These are phyloP conservation scores for Gentiana macrophylla DNA, from an alignment of 257 asterid species.

Conservation along the genomic window DNA sequence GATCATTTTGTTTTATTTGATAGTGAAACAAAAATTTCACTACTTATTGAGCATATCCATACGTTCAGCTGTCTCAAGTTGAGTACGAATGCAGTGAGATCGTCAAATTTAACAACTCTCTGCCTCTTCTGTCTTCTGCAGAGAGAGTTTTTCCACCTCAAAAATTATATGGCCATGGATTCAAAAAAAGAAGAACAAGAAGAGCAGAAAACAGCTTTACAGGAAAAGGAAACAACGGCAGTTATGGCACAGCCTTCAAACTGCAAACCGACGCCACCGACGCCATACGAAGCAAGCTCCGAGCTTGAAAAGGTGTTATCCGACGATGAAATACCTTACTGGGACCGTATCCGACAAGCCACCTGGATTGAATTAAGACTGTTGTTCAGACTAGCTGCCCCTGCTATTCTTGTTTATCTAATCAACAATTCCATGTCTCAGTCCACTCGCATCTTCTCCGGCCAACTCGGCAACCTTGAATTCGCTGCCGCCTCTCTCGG, in stretches of 20 bases:
- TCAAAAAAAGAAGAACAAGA: too few relatives aligned
- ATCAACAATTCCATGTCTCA: slow-evolving; percentile 29
- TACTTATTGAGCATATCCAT: too few relatives aligned
- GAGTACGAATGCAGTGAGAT: too few relatives aligned
- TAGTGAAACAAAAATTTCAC: too few relatives aligned
- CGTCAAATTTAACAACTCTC: too few relatives aligned
- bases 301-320: slow-evolving; percentile 29
- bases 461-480: slow-evolving; percentile 31
- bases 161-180: too few relatives aligned
- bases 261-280: background rate
- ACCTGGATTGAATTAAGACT: slow-evolving; percentile 27
- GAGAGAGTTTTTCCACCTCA: too few relatives aligned
- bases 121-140: too few relatives aligned
- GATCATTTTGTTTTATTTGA: too few relatives aligned
- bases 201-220: too few relatives aligned
- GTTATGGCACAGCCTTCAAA: background rate
- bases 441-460: slow-evolving; percentile 29
- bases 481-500: slow-evolving; percentile 38
- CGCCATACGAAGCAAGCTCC: slow-evolving; percentile 11
- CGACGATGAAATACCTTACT: slow-evolving; percentile 14
- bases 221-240: too few relatives aligned
- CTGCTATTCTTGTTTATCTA: slow-evolving; percentile 27
- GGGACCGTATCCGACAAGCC: slow-evolving; percentile 15
- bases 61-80: too few relatives aligned
- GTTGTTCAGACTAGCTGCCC: slow-evolving; percentile 25